A percentile compares a stretch with the other conserved stretches of the same genome.
phyloP scores from a whole-genome alignment of 1,284 basidiomycete species.

The Apiotrichum akiyoshidainum region DNA sequence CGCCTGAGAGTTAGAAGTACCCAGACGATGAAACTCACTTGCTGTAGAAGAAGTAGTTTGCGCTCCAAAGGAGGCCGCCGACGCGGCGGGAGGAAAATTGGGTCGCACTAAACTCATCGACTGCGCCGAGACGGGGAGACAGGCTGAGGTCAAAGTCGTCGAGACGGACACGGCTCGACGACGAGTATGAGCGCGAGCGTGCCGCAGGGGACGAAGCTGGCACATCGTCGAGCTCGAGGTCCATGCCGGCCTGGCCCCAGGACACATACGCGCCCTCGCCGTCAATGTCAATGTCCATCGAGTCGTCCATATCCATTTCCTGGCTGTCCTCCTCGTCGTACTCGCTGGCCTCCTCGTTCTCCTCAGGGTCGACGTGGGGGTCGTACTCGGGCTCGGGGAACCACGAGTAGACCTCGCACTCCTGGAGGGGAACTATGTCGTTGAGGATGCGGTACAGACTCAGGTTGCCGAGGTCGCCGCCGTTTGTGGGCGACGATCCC shows the following conservation, averaged over 20 bases:
- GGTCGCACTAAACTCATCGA: conserved; percentile 48
- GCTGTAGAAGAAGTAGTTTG: conserved; percentile 97
- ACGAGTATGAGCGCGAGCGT: not conserved
- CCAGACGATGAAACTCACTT: conserved; percentile 57
- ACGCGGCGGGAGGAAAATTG: conserved; percentile 49
- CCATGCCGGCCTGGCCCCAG: conserved; percentile 38
- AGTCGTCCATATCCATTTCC: conserved; percentile 30
- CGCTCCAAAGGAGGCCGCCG: conserved; percentile 91
- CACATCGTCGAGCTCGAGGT: conserved; percentile 26
- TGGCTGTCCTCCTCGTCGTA: conserved; percentile 42
- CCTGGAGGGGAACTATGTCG: conserved; percentile 81
- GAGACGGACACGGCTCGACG: conserved; percentile 45
- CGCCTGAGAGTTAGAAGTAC: conserved; percentile 28
- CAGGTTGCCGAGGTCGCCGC: conserved; percentile 18
- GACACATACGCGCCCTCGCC: conserved; percentile 28
- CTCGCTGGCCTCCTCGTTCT: conserved; percentile 57
- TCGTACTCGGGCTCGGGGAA: conserved; percentile 91
- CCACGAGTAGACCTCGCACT: conserved; percentile 95
- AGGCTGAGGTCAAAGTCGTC: conserved; percentile 54
- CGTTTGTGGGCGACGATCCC: conserved; percentile 9
- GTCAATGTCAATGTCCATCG: conserved; percentile 42
- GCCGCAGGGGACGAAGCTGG: conserved; percentile 14
- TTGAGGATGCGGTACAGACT: conserved; percentile 77
- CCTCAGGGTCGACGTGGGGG: conserved; percentile 80
- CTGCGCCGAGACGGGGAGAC: conserved; percentile 16